A percentile compares a stretch with the other conserved stretches of the same genome.
Conservation (phyloP, 2,329 filamentous ascomycete species). For the Orbilia blumenaviensis region DNA sequence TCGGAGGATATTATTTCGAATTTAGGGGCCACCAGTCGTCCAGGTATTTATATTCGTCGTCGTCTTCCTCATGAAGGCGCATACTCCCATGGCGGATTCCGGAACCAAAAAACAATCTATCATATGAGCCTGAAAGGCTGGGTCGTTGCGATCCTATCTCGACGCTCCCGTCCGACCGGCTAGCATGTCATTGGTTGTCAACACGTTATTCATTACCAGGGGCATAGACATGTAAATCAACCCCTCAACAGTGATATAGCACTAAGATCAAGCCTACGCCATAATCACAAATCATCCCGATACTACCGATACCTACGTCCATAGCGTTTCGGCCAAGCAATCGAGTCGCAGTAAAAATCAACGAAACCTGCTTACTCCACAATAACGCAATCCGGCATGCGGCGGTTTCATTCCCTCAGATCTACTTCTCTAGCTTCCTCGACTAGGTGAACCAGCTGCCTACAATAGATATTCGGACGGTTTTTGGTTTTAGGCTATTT, state of each 20-base stretch:
- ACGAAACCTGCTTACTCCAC: not conserved
- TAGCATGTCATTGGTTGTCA: not conserved
- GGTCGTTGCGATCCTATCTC: not conserved
- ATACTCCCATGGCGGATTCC: too few species aligned
- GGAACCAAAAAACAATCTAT: not conserved
- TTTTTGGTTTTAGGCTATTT: constrained; percentile 7
- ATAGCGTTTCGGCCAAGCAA: constrained; percentile 11
- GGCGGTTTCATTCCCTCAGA: not conserved
- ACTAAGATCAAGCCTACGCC: too few species aligned
- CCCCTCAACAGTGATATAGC: too few species aligned
- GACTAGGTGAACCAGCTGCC: not conserved
- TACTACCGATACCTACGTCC: not conserved
- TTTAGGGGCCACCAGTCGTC: not conserved
- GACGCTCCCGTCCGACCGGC: not conserved
- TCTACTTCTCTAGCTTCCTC: not conserved
- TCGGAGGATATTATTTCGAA: not conserved
- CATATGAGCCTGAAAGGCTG: constrained; percentile 15
- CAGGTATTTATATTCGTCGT: constrained; percentile 4
- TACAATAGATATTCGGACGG: not conserved
- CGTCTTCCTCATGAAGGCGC: not conserved
- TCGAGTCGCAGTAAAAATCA: not conserved
- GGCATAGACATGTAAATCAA: too few species aligned
- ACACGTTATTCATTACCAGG: not conserved
- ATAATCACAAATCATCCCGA: not conserved
- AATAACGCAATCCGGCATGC: not conserved